Evolutionary conservation across 2,329 filamentous ascomycete genomes (phyloP).

Genomic region (Fusarium sp.): DNA sequence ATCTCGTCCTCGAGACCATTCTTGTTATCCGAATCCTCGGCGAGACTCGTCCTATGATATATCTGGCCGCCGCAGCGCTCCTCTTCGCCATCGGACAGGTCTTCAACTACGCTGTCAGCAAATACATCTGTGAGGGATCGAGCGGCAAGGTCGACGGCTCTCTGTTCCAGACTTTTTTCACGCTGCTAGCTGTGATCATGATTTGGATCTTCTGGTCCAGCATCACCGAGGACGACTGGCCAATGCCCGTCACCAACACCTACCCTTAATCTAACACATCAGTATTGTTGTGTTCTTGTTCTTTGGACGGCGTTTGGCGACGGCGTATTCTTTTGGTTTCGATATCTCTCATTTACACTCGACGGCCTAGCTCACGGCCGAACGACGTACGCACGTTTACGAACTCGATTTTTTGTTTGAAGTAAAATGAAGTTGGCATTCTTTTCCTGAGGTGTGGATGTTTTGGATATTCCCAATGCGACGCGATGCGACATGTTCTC

Average conservation of each 20-base stretch:
- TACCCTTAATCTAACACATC: constrained; percentile 53
- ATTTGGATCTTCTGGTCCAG: constrained; percentile 98
- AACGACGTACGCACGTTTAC: constrained; percentile 49
- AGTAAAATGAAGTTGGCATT: constrained; percentile 36
- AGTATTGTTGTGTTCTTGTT: constrained; percentile 29
- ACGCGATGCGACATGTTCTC: constrained; percentile 32
- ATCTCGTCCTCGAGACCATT: constrained; percentile 84
- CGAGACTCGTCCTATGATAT: constrained; percentile 93
- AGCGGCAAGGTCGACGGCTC: constrained; percentile 90
- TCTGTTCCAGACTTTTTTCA: constrained; percentile 94
- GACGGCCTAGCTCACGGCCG: constrained; percentile 44
- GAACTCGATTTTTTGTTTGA: constrained; percentile 45
- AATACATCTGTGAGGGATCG: constrained; percentile 88
- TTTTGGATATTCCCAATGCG: constrained; percentile 23
- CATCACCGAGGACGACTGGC: constrained; percentile 99
- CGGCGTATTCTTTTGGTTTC: constrained; percentile 44
- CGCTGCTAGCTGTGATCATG: constrained; percentile 82
- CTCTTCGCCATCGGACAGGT: constrained; percentile 93
- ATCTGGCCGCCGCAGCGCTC: constrained; percentile 78
- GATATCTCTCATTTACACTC: constrained; percentile 48
- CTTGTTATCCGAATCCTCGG: constrained; percentile 89
- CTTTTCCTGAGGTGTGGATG: constrained; percentile 27
- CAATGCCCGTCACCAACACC: constrained; percentile 63
- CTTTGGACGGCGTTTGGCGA: constrained; percentile 46
- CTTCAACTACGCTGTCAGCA: constrained; percentile 95